phyloP scores from a whole-genome alignment of 148 eudicot species.

The Chenopodium quinoa region DNA sequence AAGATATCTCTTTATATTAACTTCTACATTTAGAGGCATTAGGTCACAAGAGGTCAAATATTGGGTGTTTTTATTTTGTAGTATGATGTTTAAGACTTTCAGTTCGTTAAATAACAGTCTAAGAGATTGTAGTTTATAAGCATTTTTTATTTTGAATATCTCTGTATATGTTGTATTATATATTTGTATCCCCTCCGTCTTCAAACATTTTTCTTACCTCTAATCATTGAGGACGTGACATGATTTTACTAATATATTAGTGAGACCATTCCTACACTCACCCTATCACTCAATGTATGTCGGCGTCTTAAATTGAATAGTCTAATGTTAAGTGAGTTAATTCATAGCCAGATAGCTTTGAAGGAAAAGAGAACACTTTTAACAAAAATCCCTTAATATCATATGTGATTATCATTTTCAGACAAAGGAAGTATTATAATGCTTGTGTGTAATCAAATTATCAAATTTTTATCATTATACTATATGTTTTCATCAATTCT shows the following conservation, averaged over 20 bases:
- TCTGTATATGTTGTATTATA: not conserved
- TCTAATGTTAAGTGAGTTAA: no score
- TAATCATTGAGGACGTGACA: not conserved
- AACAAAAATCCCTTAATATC: not conserved
- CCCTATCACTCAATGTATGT: not conserved
- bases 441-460: not conserved
- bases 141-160: not conserved
- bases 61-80: not conserved
- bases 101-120: not conserved
- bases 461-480: not conserved
- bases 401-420: not conserved
- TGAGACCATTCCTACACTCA: not conserved
- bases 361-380: not conserved
- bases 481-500: not conserved
- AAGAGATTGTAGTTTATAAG: not conserved
- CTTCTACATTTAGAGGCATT: not conserved
- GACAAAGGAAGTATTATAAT: no score
- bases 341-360: no score
- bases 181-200: no score
- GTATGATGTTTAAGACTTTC: not conserved
- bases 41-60: not conserved
- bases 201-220: not conserved
- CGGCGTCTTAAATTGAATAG: no score
- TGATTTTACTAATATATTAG: not conserved
- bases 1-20: not conserved